Conservation (phyloP, 331 rosid genomes). For the Malus hybrid region DNA sequence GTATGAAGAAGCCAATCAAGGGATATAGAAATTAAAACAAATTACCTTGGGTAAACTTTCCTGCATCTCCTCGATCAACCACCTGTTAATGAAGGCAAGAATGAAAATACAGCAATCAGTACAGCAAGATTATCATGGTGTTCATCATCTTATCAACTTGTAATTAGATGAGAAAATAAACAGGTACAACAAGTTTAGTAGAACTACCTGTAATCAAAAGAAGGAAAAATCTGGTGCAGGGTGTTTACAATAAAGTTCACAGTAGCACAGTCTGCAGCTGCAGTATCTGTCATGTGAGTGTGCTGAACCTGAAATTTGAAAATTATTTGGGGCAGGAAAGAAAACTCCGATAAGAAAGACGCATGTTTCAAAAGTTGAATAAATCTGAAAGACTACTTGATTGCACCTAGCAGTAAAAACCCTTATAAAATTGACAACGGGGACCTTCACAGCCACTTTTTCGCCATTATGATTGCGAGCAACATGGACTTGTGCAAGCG, state of each 20-base stretch:
- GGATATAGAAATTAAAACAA: slow-evolving; percentile 2
- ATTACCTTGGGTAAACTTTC: slow-evolving; percentile 91
- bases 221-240: slow-evolving; percentile 67
- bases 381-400: slow-evolving; percentile 19
- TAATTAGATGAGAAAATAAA: slow-evolving; percentile 2
- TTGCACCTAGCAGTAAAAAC: slow-evolving; percentile 22
- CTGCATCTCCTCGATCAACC: slow-evolving; percentile 88
- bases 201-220: slow-evolving; percentile 82
- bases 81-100: slow-evolving; percentile 46
- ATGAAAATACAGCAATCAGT: slow-evolving; percentile 8
- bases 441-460: slow-evolving; percentile 98
- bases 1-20: background rate
- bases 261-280: slow-evolving; percentile 89
- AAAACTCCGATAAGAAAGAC: slow-evolving; percentile 16
- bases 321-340: slow-evolving; percentile 10
- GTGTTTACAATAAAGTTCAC: slow-evolving; percentile 76
- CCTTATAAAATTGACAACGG: slow-evolving; percentile 8
- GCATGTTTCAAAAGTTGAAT: background rate
- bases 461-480: slow-evolving; percentile 74
- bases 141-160: slow-evolving; percentile 11
- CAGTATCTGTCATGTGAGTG: slow-evolving; percentile 92
- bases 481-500: slow-evolving; percentile 96
- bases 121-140: slow-evolving; percentile 9
- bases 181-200: background rate
- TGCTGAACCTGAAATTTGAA: slow-evolving; percentile 79